Evolutionary conservation across 768 basidiomycete species (phyloP).

Genomic region (Pluteus cervinus): DNA sequence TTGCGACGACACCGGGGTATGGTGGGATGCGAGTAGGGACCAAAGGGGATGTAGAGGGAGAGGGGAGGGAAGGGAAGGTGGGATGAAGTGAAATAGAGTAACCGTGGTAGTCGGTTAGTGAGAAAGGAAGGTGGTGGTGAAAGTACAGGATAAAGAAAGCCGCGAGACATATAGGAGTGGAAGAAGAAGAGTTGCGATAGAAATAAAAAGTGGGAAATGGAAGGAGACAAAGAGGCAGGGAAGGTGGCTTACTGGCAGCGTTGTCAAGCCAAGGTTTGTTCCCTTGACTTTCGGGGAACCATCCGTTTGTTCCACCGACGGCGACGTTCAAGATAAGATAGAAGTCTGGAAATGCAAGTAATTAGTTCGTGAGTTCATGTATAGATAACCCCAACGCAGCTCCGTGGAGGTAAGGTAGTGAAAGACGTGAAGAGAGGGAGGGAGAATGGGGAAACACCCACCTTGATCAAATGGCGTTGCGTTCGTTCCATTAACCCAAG

Average conservation of each 20-base stretch:
- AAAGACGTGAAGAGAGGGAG: too few species aligned
- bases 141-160: too few species aligned
- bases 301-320: slow-evolving; percentile 79
- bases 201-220: slow-evolving; percentile 5
- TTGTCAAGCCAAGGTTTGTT: slow-evolving; percentile 76
- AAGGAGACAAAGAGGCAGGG: background rate
- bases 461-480: slow-evolving; percentile 76
- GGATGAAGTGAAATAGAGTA: too few species aligned
- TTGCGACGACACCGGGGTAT: too few species aligned
- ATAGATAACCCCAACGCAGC: slow-evolving; percentile 2
- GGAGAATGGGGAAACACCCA: slow-evolving; percentile 26
- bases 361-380: background rate
- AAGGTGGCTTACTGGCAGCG: slow-evolving; percentile 35
- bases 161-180: too few species aligned
- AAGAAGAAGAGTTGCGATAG: too few species aligned
- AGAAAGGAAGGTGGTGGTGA: too few species aligned
- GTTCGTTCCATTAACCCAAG: slow-evolving; percentile 70
- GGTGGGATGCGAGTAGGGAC: too few species aligned
- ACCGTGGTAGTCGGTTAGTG: too few species aligned
- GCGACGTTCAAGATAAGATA: slow-evolving; percentile 79
- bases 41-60: too few species aligned
- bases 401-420: background rate
- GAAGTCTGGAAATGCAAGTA: slow-evolving; percentile 43
- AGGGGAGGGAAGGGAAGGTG: too few species aligned
- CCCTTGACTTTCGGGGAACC: slow-evolving; percentile 84